Evolutionary conservation across 306 rosid species (phyloP).

Genomic region (Rosa chinensis): DNA sequence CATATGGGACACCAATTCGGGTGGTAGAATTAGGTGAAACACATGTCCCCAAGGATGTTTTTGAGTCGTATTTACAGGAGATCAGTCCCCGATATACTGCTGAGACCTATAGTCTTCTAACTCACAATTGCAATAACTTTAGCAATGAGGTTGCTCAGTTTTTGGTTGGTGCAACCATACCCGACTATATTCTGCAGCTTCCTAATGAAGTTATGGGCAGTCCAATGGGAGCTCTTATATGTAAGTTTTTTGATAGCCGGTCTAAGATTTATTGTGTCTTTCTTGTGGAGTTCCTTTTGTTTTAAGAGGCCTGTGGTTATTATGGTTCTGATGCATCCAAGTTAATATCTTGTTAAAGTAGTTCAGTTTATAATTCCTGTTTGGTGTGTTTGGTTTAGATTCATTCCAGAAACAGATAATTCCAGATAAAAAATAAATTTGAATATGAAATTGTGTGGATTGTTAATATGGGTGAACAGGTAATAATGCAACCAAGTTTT

Average conservation of each 20-base stretch:
- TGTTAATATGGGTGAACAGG: neutral
- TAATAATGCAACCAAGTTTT: neutral
- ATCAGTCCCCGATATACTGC: constrained; percentile 74
- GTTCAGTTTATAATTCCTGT: neutral
- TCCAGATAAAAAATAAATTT: neutral
- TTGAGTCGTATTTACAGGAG: constrained; percentile 83
- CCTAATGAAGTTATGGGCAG: constrained; percentile 86
- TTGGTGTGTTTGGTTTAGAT: neutral
- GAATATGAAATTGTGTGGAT: neutral
- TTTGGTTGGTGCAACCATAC: constrained; percentile 77
- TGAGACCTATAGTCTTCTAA: constrained; percentile 75
- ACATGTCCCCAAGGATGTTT: constrained; percentile 85
- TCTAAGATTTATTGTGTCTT: neutral
- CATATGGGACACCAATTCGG: constrained; percentile 76
- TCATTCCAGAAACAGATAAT: neutral
- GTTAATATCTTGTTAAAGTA: neutral
- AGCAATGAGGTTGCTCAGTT: constrained; percentile 91
- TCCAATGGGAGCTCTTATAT: constrained; percentile 78
- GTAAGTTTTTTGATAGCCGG: constrained; percentile 42
- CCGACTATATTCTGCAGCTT: constrained; percentile 77
- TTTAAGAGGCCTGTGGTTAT: neutral
- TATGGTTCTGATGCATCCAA: neutral
- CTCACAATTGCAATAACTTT: constrained; percentile 94
- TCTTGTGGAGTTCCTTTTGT: neutral
- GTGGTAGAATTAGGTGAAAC: constrained; percentile 79